phyloP scores from a whole-genome alignment of 768 basidiomycete species.

The Leccinum aurantiacum region DNA sequence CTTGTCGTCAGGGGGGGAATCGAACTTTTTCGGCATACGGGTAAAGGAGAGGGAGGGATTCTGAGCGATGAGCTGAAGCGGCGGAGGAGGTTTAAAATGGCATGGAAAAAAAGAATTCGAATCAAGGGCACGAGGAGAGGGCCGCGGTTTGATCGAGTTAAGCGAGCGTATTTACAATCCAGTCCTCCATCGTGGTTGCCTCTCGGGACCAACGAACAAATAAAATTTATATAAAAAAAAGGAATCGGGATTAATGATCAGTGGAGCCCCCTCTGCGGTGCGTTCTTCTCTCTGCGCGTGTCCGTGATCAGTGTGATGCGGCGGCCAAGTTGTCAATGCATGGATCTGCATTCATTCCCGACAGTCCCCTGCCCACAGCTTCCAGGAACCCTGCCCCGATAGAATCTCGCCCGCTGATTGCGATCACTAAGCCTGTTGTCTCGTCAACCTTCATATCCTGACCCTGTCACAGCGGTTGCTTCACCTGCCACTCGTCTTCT shows the following conservation, averaged over 20 bases:
- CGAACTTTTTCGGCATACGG: conserved; percentile 33
- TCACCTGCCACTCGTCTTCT: conserved; percentile 7
- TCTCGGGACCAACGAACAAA: conserved; percentile 3
- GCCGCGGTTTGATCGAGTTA: conserved; percentile 41
- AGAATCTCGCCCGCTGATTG: conserved; percentile 24
- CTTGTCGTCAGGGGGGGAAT: conserved; percentile 37
- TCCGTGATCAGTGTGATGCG: conserved; percentile 8
- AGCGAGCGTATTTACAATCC: conserved; percentile 40
- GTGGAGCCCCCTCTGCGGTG: not conserved
- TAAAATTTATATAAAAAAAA: not conserved
- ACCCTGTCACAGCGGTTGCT: conserved; percentile 20
- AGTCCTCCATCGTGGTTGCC: conserved; percentile 31
- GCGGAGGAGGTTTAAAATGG: conserved; percentile 53
- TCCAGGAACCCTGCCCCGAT: conserved; percentile 32
- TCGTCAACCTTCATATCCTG: conserved; percentile 14
- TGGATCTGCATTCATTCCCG: conserved; percentile 40
- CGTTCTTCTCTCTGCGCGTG: not conserved
- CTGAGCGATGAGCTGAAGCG: conserved; percentile 12
- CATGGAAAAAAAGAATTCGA: conserved; percentile 65
- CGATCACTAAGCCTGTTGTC: conserved; percentile 19
- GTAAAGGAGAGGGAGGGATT: conserved; percentile 3
- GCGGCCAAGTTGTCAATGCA: not conserved
- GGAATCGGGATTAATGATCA: not conserved
- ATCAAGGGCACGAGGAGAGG: conserved; percentile 66
- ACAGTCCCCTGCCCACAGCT: conserved; percentile 22